Base-by-base conservation (phyloP, 169 alveolate genomes). In the Toxoplasma gondii region DNA sequence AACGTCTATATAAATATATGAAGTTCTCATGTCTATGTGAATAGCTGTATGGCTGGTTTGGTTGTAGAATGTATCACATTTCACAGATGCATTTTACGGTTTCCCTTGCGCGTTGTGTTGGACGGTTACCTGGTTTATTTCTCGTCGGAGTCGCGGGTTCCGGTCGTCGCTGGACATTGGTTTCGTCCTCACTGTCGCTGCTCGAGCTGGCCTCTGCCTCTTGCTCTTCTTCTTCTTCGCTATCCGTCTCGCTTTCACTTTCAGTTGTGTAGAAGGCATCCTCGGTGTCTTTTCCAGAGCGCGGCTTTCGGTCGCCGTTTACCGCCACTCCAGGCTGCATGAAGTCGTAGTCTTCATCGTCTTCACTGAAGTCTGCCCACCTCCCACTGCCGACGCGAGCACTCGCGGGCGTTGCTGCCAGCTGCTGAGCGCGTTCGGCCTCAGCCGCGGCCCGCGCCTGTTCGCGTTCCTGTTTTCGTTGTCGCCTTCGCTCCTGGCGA, bases 281-380 rank as follows among this genome's bases (percentile, higher is more conserved):
- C 34, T 82, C 67, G 67, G 38, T 43, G 67, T 82, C 69, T 19
- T 49, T 17, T 12, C 69, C 90, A 39, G 69, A 41, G 41, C 84
- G 84, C 43, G 38, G 12, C 17, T 16, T n/a, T 22, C 45, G 12
- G 22, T 22, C 43, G 84, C 34, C 74, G 74, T 64, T 16, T 27
- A 27, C 74, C 7, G 74, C 86, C n/a, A 19, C 74, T 16, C 86
- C 86, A 19, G 86, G n/a, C 67, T 82, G 90, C 90, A 82, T 82
- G 90, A 39, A 82, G 64, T 82, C 90, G 64, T 82, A 38, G 67
- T 82, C 90, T 24, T 82, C 90, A 31, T 82, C 90, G 90, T 44
- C 64, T 44, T 82, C 90, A 82, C 90, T 82, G 34, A 82, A 82
- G 67, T 82, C 90, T 49, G 90, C 90, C 90, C 90, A 82, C 29